Conservation (phyloP, 2,329 filamentous ascomycete genomes). For the Penicillium hordei region DNA sequence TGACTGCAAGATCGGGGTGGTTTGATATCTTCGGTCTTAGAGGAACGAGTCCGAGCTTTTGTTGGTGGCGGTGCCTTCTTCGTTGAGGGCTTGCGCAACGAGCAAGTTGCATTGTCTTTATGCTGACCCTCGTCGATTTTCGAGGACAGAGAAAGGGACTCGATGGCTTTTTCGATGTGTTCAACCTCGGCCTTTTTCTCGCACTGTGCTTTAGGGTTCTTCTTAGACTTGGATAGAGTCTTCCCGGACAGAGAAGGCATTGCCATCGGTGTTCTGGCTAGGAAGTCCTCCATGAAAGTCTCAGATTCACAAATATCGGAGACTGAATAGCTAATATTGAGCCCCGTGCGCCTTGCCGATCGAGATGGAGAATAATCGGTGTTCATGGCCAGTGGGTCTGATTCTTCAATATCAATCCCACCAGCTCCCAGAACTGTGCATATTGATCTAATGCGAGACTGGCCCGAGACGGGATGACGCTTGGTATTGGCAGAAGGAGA, state of each 20-base stretch:
- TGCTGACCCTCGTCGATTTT: neutral
- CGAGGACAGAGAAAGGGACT: constrained; percentile 20
- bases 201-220: neutral
- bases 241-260: neutral
- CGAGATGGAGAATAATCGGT: constrained; percentile 2
- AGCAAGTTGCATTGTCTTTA: neutral
- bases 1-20: neutral
- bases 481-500: constrained; percentile 23
- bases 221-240: neutral
- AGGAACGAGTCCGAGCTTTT: neutral
- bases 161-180: constrained; percentile 22
- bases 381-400: constrained; percentile 8
- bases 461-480: constrained; percentile 18
- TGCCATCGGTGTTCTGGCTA: neutral
- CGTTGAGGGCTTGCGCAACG: neutral
- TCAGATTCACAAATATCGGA: constrained; percentile 4
- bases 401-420: constrained; percentile 14
- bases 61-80: neutral
- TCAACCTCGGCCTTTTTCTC: constrained; percentile 10
- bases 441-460: constrained; percentile 11
- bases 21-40: neutral
- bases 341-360: neutral
- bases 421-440: constrained; percentile 5
- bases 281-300: neutral
- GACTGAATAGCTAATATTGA: constrained; percentile 30